Percentiles rank a stretch among this genome's conserved stretches.
phyloP scores from a whole-genome alignment of 2,329 filamentous ascomycete species.

The Sphaerostilbella broomeana region DNA sequence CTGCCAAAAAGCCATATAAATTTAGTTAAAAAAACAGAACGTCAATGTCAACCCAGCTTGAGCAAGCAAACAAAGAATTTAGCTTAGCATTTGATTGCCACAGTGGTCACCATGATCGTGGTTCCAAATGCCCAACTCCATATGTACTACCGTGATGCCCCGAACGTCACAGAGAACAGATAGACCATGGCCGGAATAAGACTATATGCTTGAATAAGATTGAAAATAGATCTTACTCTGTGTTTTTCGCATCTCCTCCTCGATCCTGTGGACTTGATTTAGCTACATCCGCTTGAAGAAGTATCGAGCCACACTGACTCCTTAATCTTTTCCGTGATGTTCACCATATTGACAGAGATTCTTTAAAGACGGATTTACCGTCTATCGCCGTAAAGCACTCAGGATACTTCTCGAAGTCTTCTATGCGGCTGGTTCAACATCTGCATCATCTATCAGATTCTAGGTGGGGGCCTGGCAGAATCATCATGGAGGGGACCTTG shows the following conservation, averaged over 20 bases:
- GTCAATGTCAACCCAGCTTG: too few relatives aligned
- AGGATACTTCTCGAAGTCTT: neutral
- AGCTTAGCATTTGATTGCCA: too few relatives aligned
- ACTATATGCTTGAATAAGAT: too few relatives aligned
- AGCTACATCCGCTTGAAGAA: slow-evolving; percentile 15
- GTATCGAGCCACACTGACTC: slow-evolving; percentile 55
- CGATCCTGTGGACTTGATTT: slow-evolving; percentile 63
- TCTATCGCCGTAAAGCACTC: slow-evolving; percentile 14
- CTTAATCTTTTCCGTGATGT: slow-evolving; percentile 99
- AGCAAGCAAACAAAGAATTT: too few relatives aligned
- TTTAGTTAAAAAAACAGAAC: too few relatives aligned
- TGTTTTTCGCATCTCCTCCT: slow-evolving; percentile 98
- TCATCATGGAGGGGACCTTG: slow-evolving; percentile 17
- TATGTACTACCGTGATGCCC: too few relatives aligned
- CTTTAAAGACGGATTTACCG: slow-evolving; percentile 26
- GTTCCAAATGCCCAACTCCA: too few relatives aligned
- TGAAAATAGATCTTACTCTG: too few relatives aligned
- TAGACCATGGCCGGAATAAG: too few relatives aligned
- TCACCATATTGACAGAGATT: slow-evolving; percentile 67
- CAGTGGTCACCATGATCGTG: too few relatives aligned
- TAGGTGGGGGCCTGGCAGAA: slow-evolving; percentile 25
- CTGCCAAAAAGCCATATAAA: neutral
- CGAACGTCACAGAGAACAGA: too few relatives aligned
- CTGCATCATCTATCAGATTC: slow-evolving; percentile 18
- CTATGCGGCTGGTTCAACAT: slow-evolving; percentile 10